Base-by-base conservation (phyloP, 768 basidiomycete genomes). In the Neoboletus subvelutipes region DNA sequence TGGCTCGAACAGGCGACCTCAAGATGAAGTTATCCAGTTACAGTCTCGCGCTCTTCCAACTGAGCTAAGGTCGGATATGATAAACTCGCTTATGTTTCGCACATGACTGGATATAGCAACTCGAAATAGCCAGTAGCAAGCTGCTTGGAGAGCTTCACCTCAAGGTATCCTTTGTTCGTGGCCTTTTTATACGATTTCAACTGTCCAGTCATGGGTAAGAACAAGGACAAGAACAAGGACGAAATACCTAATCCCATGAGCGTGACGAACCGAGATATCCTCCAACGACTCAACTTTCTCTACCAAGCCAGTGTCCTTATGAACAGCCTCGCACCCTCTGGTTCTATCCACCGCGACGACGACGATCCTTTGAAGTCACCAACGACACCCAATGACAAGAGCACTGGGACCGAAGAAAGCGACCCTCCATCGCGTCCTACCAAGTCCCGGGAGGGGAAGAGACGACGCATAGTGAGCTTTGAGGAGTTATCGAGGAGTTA, bases 261-360 rank as follows among this genome's bases (percentile, higher is more conserved):
- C 57, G 78, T 88, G 33, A 64, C 78, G 12, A 90, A 92, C 68
- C 77, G 84, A 29, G 92, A 94, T 66, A 83, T 89, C 46, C 79
- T 92, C 22, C 92, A 94, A 70, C 80, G 92, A 29, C 80, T 94
- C 58, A 93, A 89, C 72, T 94, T 90, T 69, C 80, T 94, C 36
- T 92, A 90, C 66, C 92, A 93, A 72, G 88, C 90, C 36, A 86
- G 87, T 64, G 77, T 81, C 13, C 86, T 85, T 58, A 75, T 91
- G 20, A 78, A 74, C 52, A 75, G 74, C 12, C 69, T 80, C 47
- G 61, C 70, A 37, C 58, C 69, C 20, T 40, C 57, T 20, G 13
- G 22, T 3, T 1, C 53, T 45, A n/a, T 20, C 39, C 37, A 26
- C 10, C 33, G 17, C n/a, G 55, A 54, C n/a, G 31, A 48, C 22